Percentiles rank a stretch among this genome's conserved stretches.
Conservation (phyloP, 768 basidiomycete genomes). For the Termitomyces sp. region DNA sequence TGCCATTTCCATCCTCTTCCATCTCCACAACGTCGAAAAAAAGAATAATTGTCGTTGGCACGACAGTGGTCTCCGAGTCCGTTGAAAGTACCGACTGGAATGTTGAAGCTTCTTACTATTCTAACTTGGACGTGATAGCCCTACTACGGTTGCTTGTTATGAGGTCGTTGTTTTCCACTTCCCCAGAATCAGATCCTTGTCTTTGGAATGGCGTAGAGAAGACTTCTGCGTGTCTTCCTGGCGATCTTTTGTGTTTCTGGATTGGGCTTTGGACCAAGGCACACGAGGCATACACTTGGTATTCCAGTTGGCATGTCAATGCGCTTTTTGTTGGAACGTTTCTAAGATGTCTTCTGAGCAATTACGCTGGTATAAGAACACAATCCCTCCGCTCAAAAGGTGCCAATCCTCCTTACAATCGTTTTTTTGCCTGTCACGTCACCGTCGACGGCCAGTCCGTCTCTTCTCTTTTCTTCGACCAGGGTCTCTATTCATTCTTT, state of each 20-base stretch:
- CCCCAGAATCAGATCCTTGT: neutral
- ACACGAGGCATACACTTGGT: neutral
- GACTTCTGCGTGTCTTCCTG: neutral
- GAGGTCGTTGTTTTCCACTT: neutral
- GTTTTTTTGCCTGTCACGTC: constrained; percentile 38
- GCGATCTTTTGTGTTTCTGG: neutral
- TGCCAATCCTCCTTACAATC: constrained; percentile 8
- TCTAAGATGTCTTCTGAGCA: neutral
- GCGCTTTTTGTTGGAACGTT: constrained; percentile 10
- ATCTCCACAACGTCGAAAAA: neutral
- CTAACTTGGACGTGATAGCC: neutral
- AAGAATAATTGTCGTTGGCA: neutral
- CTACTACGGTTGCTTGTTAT: neutral
- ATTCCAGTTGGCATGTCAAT: constrained; percentile 7
- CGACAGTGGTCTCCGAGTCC: neutral
- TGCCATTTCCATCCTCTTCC: neutral
- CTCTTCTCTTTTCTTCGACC: constrained; percentile 34
- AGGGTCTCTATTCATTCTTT: constrained; percentile 32
- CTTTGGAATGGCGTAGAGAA: neutral
- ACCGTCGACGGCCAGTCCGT: constrained; percentile 36
- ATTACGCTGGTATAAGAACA: constrained; percentile 3
- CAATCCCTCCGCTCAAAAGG: neutral
- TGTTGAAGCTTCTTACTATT: neutral
- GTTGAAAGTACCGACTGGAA: neutral
- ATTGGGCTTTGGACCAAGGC: neutral